phyloP scores from a whole-genome alignment of 1,284 basidiomycete species.

The Microbotryomycetes sp. region DNA sequence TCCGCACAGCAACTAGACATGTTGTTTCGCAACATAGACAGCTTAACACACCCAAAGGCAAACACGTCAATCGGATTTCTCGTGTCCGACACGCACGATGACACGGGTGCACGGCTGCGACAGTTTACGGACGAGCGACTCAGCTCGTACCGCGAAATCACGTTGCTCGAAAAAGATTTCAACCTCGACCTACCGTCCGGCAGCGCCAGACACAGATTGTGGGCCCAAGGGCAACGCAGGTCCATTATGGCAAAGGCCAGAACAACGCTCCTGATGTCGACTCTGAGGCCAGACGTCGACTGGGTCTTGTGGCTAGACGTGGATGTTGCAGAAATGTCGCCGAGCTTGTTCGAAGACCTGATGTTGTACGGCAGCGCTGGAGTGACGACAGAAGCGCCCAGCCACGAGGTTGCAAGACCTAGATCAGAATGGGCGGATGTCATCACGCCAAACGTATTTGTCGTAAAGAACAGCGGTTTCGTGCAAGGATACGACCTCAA shows the following conservation, averaged over 20 bases:
- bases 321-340: constrained; percentile 16
- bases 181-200: constrained; percentile 10
- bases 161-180: constrained; percentile 23
- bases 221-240: constrained; percentile 17
- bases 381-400: neutral
- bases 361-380: constrained; percentile 17
- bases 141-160: constrained; percentile 10
- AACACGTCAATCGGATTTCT: constrained; percentile 23
- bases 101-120: constrained; percentile 9
- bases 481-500: constrained; percentile 22
- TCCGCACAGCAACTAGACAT: constrained; percentile 8
- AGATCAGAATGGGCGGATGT: constrained; percentile 11
- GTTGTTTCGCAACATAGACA: constrained; percentile 11
- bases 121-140: constrained; percentile 1
- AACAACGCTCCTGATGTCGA: constrained; percentile 19
- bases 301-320: constrained; percentile 30
- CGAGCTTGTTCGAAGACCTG: constrained; percentile 21
- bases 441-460: constrained; percentile 22
- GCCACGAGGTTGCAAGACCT: neutral
- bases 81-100: constrained; percentile 23
- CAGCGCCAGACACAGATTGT: constrained; percentile 12
- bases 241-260: constrained; percentile 26
- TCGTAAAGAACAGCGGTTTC: constrained; percentile 5
- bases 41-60: constrained; percentile 12
- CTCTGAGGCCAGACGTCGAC: constrained; percentile 18